These are phyloP conservation scores for Blastobotrys mokoenaii DNA, from an alignment of 805 yeast species.

Conservation along the genomic window DNA sequence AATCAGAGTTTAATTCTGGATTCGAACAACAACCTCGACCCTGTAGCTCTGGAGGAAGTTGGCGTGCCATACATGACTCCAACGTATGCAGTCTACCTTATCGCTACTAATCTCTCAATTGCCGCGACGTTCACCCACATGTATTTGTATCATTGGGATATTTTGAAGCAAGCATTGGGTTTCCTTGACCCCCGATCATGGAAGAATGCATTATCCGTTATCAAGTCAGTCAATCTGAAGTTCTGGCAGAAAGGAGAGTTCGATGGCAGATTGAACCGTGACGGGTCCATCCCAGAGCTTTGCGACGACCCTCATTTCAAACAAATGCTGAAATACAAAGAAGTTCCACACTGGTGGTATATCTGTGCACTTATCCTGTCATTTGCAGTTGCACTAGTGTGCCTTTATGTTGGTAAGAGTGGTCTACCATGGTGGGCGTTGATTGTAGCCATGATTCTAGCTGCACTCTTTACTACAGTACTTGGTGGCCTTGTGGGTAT, in stretches of 20 bases:
- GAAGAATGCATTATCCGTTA: no score
- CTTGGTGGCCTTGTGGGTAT: slow-evolving; percentile 44
- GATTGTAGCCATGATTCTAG: slow-evolving; percentile 44
- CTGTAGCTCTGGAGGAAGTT: slow-evolving; percentile 19
- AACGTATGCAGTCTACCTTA: slow-evolving; percentile 26
- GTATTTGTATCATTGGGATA: slow-evolving; percentile 25
- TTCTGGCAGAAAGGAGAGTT: slow-evolving; percentile 34
- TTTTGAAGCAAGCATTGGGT: slow-evolving; percentile 20
- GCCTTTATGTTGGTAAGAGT: slow-evolving; percentile 31
- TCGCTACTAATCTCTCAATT: slow-evolving; percentile 29
- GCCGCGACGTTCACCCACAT: slow-evolving; percentile 30
- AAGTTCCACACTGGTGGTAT: slow-evolving; percentile 56
- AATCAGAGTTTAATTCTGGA: slow-evolving; percentile 27
- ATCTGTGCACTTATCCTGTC: slow-evolving; percentile 35
- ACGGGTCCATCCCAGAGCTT: slow-evolving; percentile 13
- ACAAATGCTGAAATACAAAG: slow-evolving; percentile 49
- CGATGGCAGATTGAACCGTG: slow-evolving; percentile 13
- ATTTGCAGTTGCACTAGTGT: slow-evolving; percentile 37
- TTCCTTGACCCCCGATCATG: slow-evolving; percentile 17
- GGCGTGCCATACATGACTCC: slow-evolving; percentile 29
- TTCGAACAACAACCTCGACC: slow-evolving; percentile 19
- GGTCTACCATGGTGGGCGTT: slow-evolving; percentile 56
- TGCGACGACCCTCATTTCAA: slow-evolving; percentile 46
- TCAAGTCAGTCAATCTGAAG: slow-evolving; percentile 27
- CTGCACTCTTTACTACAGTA: slow-evolving; percentile 44